A percentile compares a stretch with the other conserved stretches of the same genome.
These are phyloP conservation scores for Yamadazyma membranifaciens DNA, from an alignment of 1,139 yeast genomes.

Conservation along the genomic window DNA sequence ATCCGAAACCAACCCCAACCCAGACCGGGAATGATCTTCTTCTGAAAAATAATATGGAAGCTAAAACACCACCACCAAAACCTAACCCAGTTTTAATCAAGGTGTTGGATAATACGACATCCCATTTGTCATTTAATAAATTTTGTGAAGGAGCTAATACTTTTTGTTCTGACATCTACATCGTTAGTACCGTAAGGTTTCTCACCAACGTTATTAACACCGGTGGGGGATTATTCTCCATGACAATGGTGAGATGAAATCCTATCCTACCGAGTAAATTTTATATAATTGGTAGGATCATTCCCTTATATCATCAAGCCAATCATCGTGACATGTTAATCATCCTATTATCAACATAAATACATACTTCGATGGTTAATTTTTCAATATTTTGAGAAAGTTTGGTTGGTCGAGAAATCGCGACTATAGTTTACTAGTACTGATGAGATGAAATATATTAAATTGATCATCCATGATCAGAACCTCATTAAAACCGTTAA, in stretches of 20 bases:
- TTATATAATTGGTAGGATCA: too few species aligned
- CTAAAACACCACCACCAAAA: constrained; percentile 92
- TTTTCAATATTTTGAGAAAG: constrained; percentile 4
- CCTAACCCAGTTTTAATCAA: constrained; percentile 97
- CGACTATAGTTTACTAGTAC: constrained; percentile 2
- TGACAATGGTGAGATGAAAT: neutral
- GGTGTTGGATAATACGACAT: constrained; percentile 90
- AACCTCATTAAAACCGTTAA: constrained; percentile 25
- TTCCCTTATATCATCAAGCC: neutral
- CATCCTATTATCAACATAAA: too few species aligned
- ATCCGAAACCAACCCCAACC: constrained; percentile 94
- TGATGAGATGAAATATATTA: constrained; percentile 8
- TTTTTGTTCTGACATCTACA: constrained; percentile 27
- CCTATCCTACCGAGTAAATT: neutral
- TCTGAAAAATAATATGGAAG: constrained; percentile 86
- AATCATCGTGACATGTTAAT: neutral
- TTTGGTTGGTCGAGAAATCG: constrained; percentile 10
- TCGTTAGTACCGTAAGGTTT: constrained; percentile 10
- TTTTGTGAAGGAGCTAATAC: constrained; percentile 60
- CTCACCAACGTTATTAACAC: too few species aligned
- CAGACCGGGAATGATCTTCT: constrained; percentile 97
- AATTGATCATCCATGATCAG: constrained; percentile 14
- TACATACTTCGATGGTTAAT: constrained; percentile 5
- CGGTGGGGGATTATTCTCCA: too few species aligned
- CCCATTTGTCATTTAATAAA: constrained; percentile 90